Evolutionary conservation across 2,329 filamentous ascomycete genomes (phyloP), one percentile per base, ranked within the genome.

Genomic region (Furcasterigmium furcatum): DNA sequence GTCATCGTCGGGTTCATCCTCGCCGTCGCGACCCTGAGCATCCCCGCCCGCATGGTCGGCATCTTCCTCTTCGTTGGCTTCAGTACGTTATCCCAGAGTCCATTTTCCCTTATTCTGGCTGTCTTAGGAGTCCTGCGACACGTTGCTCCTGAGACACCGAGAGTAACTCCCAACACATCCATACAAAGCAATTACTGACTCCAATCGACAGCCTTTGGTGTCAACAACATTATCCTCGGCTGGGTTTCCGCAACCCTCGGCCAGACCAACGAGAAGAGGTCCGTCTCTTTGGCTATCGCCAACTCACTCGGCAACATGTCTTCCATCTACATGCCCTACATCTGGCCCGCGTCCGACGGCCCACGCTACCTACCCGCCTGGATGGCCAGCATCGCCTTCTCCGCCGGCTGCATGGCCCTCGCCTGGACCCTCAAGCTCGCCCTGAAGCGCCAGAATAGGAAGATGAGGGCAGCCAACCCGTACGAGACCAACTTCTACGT

Each of bases 211-310:
- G n/a, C 67, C 1, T 68, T 64, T 20, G 63, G 58, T 2, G 66
- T 73, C 19, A 74, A 73, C 52, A 67, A 63, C 41, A 62, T 75
- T n/a, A 68, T 69, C 29, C 58, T 73, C 1, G 68, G 66, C 9
- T 75, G 71, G 71, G 61, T 63, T 1, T 59, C 62, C 1, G 59
- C 56, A 1, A 66, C 64, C 0, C 60, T 69, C 18, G 69, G 68
- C 1, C 71, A 74, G 49, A 72, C 68, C 0, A 62, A 68, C 4
- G 71, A 74, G 54, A 73, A 74, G 55, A 73, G 71, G 47, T 69
- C 71, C 1, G 64, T 64, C 4, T 60, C 67, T 2, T 58, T 74
- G 7, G 68, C 67, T 9, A 67, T 72, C n/a, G 42, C 64, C 14
- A 68, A 65, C 25, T 63, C 62, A 0, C 54, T 67, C 9, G 61